These are phyloP conservation scores for Tremella yokohamensis DNA, from an alignment of 768 basidiomycete genomes.

Conservation along the genomic window DNA sequence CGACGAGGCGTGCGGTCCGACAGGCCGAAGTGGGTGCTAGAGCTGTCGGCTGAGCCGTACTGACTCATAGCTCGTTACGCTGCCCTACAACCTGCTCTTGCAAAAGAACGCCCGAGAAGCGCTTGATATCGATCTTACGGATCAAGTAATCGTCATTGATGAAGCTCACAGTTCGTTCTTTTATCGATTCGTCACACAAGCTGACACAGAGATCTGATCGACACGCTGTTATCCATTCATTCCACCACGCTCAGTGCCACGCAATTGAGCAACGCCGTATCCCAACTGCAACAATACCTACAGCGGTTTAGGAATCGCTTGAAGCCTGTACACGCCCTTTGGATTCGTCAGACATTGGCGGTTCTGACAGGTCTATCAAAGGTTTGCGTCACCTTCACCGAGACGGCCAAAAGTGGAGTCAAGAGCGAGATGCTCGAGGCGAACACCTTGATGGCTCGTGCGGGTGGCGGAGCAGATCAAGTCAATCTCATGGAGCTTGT, in stretches of 20 bases:
- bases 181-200: background rate
- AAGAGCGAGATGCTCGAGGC: conserved; percentile 66
- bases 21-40: conserved; percentile 71
- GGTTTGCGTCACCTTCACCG: conserved; percentile 52
- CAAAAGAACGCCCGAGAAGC: conserved; percentile 79
- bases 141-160: conserved; percentile 85
- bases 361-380: conserved; percentile 69
- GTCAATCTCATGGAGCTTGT: conserved; percentile 82
- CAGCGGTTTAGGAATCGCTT: conserved; percentile 73
- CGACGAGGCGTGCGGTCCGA: conserved; percentile 76
- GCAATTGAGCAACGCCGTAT: conserved; percentile 62
- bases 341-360: conserved; percentile 71
- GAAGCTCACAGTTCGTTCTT: conserved; percentile 86
- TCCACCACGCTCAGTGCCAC: conserved; percentile 63
- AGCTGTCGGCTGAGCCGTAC: background rate
- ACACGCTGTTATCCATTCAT: conserved; percentile 82
- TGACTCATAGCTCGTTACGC: conserved; percentile 66
- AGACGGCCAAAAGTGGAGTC: conserved; percentile 27
- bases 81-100: conserved; percentile 90
- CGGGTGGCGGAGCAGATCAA: conserved; percentile 67
- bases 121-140: conserved; percentile 75
- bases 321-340: conserved; percentile 66
- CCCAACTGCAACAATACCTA: conserved; percentile 74
- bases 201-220: conserved; percentile 68
- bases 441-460: conserved; percentile 60